Evolutionary conservation across 2,329 filamentous ascomycete genomes (phyloP), one percentile per base, ranked within the genome.

Genomic region (Grosmannia clavigera): DNA sequence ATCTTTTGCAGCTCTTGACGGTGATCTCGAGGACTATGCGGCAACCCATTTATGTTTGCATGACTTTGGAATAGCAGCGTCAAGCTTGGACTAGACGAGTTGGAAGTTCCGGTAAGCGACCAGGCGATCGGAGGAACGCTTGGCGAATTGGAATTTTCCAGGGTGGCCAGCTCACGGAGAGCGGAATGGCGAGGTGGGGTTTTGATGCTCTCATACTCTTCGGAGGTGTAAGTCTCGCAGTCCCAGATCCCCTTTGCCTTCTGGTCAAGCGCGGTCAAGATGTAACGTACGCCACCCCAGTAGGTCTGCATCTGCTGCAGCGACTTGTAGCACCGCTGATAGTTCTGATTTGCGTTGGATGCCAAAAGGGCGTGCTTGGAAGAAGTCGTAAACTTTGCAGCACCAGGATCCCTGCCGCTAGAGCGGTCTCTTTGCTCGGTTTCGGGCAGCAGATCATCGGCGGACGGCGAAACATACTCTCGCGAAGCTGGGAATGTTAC

Each of bases 221-320:
- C 90, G 1, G 73, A 74, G 0, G 81, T 84, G 63, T 79, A 84
- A 0, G 81, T 84, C 67, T 85, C 82, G 61, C 81, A 90, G 67
- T 95, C 90, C 72, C 86, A 88, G 46, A 92, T 89, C 0, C 90
- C 90, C 69, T 92, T 90, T 16, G 89, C 85, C 70, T 94, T 94
- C 66, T 95, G 90, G 66, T 95, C 89, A 12, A 95, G 75, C 0
- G 90, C 89, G 0, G 88, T 92, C 46, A 95, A 74, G 48, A 95
- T 95, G 69, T 95, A 95, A 61, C 88, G 86, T 31, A 90, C 86
- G 9, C 90, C 90, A 43, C 87, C 87, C 90, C 90, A 95, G 68
- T 94, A 94, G 0, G 81, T 80, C 65, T 94, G 84, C n/a, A 95
- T 76, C 54, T 89, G 85, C 65, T 92, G 84, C 12, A 95, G 72